Conservation (phyloP, 2,329 filamentous ascomycete species). For the Aureobasidium melanogenum region DNA sequence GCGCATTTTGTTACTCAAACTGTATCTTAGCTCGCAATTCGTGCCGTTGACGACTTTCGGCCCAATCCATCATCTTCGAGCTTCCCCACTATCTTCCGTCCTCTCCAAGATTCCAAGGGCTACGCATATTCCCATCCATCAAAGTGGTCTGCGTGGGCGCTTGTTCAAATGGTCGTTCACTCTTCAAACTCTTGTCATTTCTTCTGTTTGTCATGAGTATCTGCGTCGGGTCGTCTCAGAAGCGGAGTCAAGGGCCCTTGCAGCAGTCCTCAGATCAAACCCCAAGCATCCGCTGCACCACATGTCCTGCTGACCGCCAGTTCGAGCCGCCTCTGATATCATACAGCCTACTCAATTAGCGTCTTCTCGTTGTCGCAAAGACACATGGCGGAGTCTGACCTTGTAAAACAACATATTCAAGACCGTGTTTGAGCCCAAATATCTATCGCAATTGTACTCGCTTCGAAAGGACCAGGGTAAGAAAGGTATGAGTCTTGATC, state of each 20-base stretch:
- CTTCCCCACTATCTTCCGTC: background rate
- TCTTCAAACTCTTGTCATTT: background rate
- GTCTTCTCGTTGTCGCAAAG: too few species aligned
- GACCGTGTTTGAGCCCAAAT: background rate
- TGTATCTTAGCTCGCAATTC: background rate
- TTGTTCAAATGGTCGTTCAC: background rate
- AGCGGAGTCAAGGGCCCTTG: slow-evolving; percentile 3
- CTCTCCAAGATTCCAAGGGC: background rate
- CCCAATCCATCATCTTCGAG: background rate
- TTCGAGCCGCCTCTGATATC: background rate
- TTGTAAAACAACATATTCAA: background rate
- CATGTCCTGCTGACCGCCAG: slow-evolving; percentile 1
- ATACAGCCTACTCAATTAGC: background rate
- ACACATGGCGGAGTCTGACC: background rate
- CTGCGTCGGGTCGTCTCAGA: background rate
- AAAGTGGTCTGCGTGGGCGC: background rate
- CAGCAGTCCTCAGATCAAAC: background rate
- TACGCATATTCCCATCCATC: background rate
- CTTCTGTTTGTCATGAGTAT: background rate
- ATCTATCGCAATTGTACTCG: background rate
- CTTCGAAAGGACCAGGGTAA: background rate
- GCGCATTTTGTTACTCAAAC: slow-evolving; percentile 3
- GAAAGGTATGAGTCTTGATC: background rate
- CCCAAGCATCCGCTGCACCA: background rate
- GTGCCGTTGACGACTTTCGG: background rate